Evolutionary conservation across 306 rosid species (phyloP).

Genomic region (Lathyrus tuberosus): DNA sequence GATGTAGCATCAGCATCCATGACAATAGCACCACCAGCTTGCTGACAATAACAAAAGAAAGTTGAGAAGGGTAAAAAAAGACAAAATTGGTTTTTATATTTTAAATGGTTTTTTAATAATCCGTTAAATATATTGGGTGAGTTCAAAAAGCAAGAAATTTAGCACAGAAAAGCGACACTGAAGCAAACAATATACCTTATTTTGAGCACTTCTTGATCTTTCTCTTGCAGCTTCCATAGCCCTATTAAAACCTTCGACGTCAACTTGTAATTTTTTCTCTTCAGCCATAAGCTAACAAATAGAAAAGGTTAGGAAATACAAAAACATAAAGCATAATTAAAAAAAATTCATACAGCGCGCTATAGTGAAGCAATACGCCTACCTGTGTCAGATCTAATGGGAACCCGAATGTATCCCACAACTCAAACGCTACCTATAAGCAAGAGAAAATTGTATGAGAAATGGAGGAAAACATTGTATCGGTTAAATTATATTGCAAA

Average conservation of each 20-base stretch:
- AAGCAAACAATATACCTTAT: constrained; percentile 59
- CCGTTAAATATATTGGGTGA: not conserved
- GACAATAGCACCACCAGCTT: constrained; percentile 86
- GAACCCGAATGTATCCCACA: constrained; percentile 98
- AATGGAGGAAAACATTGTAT: constrained; percentile 23
- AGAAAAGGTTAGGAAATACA: constrained; percentile 32
- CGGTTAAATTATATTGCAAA: constrained; percentile 16
- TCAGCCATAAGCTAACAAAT: constrained; percentile 90
- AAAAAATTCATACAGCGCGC: constrained; percentile 26
- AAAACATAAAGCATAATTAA: constrained; percentile 16
- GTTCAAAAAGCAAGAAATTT: constrained; percentile 13
- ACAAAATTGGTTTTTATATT: constrained; percentile 14
- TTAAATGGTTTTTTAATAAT: not conserved
- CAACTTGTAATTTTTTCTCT: constrained; percentile 81
- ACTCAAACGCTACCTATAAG: constrained; percentile 86
- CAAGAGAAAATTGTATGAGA: constrained; percentile 42
- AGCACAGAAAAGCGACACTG: constrained; percentile 27
- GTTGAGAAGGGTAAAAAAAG: constrained; percentile 13
- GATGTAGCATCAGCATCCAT: constrained; percentile 97
- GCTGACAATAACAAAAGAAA: constrained; percentile 56
- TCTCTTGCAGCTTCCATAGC: constrained; percentile 96
- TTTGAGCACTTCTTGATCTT: constrained; percentile 92
- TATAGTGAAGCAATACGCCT: constrained; percentile 32
- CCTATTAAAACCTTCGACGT: constrained; percentile 69
- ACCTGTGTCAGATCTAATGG: constrained; percentile 99